Evolutionary conservation across 2,329 filamentous ascomycete species (phyloP).

Genomic region (Orbilia javanica): DNA sequence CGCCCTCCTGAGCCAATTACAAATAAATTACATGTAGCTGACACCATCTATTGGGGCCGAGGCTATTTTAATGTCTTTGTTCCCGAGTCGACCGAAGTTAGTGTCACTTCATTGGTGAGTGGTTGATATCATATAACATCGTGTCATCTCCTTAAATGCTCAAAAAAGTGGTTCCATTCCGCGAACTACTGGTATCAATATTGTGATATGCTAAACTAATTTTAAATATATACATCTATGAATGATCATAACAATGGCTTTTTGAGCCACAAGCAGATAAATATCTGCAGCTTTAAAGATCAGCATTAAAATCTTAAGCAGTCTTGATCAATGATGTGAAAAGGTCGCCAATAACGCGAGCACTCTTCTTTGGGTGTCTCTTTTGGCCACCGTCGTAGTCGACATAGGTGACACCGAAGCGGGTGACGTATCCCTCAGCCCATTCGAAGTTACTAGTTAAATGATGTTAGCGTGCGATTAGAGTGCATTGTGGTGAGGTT

Average conservation of each 20-base stretch:
- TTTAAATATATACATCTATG: conserved; percentile 34
- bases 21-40: too few species aligned
- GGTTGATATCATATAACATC: not conserved
- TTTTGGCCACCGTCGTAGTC: conserved; percentile 85
- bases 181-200: conserved; percentile 1
- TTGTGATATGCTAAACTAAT: conserved; percentile 9
- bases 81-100: too few species aligned
- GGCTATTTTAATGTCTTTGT: too few species aligned
- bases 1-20: too few species aligned
- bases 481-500: not conserved
- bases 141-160: not conserved
- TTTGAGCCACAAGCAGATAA: conserved; percentile 35
- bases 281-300: conserved; percentile 23
- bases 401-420: conserved; percentile 86
- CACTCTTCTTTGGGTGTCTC: conserved; percentile 86
- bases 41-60: too few species aligned
- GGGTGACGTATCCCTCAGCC: conserved; percentile 90
- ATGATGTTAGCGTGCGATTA: conserved; percentile 29
- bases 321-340: conserved; percentile 79
- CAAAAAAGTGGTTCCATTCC: not conserved
- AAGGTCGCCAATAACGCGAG: conserved; percentile 76
- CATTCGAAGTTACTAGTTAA: conserved; percentile 80
- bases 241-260: conserved; percentile 36
- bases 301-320: conserved; percentile 64
- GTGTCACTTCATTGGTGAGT: not conserved